phyloP scores from a whole-genome alignment of 306 rosid genomes.

The Cicer bijugum region DNA sequence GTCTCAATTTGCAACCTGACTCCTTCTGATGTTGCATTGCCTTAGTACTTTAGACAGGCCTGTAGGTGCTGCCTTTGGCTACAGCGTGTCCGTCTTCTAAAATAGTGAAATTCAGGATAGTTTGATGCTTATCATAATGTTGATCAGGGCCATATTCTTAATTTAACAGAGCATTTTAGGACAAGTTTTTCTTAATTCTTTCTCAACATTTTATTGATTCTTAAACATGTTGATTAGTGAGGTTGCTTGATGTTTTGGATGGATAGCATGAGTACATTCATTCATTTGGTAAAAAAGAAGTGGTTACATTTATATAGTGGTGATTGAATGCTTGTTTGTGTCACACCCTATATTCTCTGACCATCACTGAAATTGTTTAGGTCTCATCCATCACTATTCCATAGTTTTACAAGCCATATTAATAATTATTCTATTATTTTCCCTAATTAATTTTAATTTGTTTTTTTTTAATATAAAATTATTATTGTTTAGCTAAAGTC shows the following conservation, averaged over 20 bases:
- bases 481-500: no score
- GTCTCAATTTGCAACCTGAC: neutral
- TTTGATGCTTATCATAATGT: conserved; percentile 31
- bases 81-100: neutral
- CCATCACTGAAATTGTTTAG: conserved; percentile 1
- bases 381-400: neutral
- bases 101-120: conserved; percentile 12
- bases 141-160: neutral
- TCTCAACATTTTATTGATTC: neutral
- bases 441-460: no score
- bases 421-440: neutral
- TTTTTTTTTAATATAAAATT: no score
- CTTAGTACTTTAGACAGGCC: conserved; percentile 9
- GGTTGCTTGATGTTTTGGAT: conserved; percentile 20
- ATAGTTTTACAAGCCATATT: neutral
- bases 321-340: conserved; percentile 19
- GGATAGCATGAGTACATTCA: conserved; percentile 20
- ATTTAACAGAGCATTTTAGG: conserved; percentile 16
- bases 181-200: neutral
- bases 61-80: conserved; percentile 8
- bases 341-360: neutral
- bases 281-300: conserved; percentile 21
- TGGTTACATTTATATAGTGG: neutral
- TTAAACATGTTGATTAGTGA: conserved; percentile 34
- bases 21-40: neutral